These are phyloP conservation scores for Microsporum audouinii DNA, from an alignment of 2,329 filamentous ascomycete genomes.

Conservation along the genomic window DNA sequence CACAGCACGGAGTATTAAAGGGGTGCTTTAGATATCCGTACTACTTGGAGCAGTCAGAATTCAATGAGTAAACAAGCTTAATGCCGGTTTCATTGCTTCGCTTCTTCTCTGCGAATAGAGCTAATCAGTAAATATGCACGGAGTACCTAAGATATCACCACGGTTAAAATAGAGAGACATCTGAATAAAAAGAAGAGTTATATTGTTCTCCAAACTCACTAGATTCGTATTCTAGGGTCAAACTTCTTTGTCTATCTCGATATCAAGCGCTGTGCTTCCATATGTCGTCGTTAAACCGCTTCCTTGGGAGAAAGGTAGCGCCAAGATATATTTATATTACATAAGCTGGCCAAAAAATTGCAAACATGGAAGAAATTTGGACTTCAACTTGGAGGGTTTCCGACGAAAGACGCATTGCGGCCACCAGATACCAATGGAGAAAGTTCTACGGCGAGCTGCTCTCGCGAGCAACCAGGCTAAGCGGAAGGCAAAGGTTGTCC, in stretches of 20 bases:
- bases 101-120: too few species aligned
- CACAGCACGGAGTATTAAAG: neutral
- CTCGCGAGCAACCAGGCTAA: slow-evolving; percentile 54
- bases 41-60: neutral
- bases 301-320: neutral
- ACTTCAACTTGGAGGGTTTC: neutral
- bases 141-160: too few species aligned
- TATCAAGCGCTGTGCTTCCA: neutral
- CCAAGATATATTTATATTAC: neutral
- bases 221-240: too few species aligned
- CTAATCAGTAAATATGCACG: too few species aligned
- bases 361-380: neutral
- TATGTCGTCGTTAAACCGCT: neutral
- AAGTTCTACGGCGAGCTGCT: slow-evolving; percentile 54
- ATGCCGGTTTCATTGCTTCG: too few species aligned
- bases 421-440: slow-evolving; percentile 47
- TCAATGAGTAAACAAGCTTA: too few species aligned
- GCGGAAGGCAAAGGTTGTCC: slow-evolving; percentile 35
- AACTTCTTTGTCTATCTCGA: neutral
- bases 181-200: too few species aligned
- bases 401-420: slow-evolving; percentile 4
- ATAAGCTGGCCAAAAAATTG: neutral
- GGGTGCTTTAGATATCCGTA: neutral
- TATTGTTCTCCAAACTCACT: too few species aligned
- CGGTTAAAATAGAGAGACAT: too few species aligned